Conservation (phyloP, 225 moss, liverwort and hornwort species). For the Marchantia polymorpha region DNA sequence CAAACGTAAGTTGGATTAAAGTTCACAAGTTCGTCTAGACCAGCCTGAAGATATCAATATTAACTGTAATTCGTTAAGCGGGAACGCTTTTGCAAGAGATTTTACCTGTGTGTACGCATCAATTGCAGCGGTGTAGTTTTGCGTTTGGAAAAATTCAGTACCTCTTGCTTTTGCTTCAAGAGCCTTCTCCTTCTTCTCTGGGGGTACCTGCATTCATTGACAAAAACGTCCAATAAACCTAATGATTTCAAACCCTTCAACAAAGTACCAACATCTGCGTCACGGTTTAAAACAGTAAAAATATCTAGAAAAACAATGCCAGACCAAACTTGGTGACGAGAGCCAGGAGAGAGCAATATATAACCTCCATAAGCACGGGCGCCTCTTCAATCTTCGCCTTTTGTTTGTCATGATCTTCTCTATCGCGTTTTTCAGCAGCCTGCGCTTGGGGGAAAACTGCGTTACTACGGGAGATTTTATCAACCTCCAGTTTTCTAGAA, state of each 20-base stretch:
- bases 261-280: neutral
- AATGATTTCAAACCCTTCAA: neutral
- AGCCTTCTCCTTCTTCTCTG: conserved; percentile 56
- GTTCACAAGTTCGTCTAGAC: too few species aligned
- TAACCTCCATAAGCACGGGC: conserved; percentile 40
- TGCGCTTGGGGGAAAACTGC: conserved; percentile 20
- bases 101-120: conserved; percentile 84
- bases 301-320: neutral
- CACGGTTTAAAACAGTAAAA: neutral
- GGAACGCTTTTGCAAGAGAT: neutral
- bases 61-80: too few species aligned
- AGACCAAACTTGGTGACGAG: neutral
- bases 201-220: conserved; percentile 45
- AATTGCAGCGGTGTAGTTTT: conserved; percentile 67
- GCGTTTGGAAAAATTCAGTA: conserved; percentile 72
- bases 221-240: neutral
- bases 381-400: conserved; percentile 42
- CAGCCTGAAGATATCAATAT: too few species aligned
- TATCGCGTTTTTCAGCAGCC: conserved; percentile 48
- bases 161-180: conserved; percentile 88
- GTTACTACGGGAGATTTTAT: neutral
- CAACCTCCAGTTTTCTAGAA: too few species aligned
- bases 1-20: too few species aligned
- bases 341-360: neutral
- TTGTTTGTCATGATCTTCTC: conserved; percentile 44